phyloP scores from a whole-genome alignment of 371 early-diverging fungal genomes.

The Saksenaea oblongispora region DNA sequence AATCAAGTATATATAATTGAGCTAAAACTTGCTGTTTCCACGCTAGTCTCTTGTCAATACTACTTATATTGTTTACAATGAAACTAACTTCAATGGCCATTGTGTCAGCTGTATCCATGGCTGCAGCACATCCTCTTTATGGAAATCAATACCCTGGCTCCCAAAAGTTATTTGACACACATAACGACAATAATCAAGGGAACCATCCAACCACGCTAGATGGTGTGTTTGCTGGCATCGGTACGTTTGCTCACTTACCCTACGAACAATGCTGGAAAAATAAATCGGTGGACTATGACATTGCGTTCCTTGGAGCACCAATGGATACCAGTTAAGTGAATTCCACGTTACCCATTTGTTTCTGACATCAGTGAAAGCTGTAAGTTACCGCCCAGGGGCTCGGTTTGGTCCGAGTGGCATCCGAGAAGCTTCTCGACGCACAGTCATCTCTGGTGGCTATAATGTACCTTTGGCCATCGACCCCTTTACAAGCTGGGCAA shows the following conservation, averaged over 20 bases:
- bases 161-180: background rate
- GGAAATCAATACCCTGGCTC: conserved; percentile 20
- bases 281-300: conserved; percentile 37
- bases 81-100: background rate
- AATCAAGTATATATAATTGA: too few species aligned
- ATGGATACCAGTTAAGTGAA: background rate
- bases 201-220: background rate
- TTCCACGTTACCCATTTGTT: background rate
- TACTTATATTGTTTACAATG: background rate
- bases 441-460: conserved; percentile 33
- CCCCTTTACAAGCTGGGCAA: conserved; percentile 52
- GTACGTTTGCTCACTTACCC: conserved; percentile 53
- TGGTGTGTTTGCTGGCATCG: conserved; percentile 41
- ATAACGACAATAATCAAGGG: background rate
- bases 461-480: conserved; percentile 37
- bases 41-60: background rate
- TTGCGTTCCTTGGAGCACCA: conserved; percentile 50
- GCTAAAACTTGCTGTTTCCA: too few species aligned
- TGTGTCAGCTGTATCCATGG: background rate
- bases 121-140: conserved; percentile 1
- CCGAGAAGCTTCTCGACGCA: conserved; percentile 47
- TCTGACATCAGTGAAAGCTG: conserved; percentile 42
- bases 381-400: conserved; percentile 51
- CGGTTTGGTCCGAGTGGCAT: conserved; percentile 54
- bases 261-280: conserved; percentile 51